phyloP scores from a whole-genome alignment of 148 eudicot genomes.

The Salicornia ramosissima region DNA sequence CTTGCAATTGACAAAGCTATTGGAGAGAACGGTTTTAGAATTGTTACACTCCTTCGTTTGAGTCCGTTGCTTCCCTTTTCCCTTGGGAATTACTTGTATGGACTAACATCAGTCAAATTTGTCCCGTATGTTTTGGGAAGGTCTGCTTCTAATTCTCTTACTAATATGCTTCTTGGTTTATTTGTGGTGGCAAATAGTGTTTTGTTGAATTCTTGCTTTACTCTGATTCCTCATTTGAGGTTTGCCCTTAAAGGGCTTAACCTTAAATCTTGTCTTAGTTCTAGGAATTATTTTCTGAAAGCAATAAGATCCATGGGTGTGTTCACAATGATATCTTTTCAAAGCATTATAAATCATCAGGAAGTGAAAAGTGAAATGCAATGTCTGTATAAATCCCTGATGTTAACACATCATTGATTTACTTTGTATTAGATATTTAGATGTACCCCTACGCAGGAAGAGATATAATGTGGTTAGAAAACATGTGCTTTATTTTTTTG shows the following conservation, averaged over 20 bases:
- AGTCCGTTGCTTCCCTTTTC: constrained; percentile 99
- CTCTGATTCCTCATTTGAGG: neutral
- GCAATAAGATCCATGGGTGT: neutral
- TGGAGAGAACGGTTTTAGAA: constrained; percentile 95
- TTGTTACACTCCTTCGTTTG: constrained; percentile 95
- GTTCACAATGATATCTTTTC: neutral
- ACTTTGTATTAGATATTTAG: neutral
- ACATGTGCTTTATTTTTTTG: neutral
- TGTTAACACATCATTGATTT: neutral
- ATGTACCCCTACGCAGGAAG: neutral
- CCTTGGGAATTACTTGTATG: constrained; percentile 91
- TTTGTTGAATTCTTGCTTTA: neutral
- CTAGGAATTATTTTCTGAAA: neutral
- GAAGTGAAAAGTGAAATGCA: neutral
- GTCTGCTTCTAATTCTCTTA: constrained; percentile 43
- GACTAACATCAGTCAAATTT: constrained; percentile 92
- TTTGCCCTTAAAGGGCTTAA: neutral
- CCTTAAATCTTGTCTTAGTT: neutral
- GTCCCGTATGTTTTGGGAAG: constrained; percentile 94
- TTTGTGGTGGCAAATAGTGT: neutral
- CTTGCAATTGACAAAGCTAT: constrained; percentile 98
- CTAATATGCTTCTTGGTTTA: constrained; percentile 9
- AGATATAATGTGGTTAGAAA: neutral
- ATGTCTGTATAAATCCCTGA: neutral
- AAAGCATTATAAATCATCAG: neutral